These are phyloP conservation scores for Kuraishia capsulata DNA, from an alignment of 805 yeast genomes.

Conservation along the genomic window DNA sequence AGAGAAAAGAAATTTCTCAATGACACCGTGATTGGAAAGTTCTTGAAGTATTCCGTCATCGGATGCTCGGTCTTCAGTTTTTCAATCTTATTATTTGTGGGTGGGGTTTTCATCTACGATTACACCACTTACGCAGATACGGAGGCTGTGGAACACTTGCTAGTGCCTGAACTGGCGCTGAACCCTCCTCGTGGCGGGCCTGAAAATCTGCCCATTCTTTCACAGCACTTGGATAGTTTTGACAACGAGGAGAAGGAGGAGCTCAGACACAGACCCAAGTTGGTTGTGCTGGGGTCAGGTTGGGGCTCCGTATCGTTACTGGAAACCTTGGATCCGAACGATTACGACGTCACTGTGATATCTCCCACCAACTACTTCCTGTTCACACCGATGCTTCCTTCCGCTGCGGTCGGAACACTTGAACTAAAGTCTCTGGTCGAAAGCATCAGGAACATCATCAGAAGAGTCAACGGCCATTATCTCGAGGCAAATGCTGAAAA, in stretches of 20 bases:
- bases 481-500: constrained; percentile 55
- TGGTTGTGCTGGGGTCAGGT: constrained; percentile 60
- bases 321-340: constrained; percentile 39
- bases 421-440: constrained; percentile 58
- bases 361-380: constrained; percentile 64
- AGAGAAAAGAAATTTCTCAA: constrained; percentile 12
- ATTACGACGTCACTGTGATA: constrained; percentile 56
- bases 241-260: constrained; percentile 39
- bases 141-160: constrained; percentile 30
- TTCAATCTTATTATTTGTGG: constrained; percentile 28
- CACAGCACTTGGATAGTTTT: constrained; percentile 45
- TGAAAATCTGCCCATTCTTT: constrained; percentile 56
- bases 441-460: constrained; percentile 50
- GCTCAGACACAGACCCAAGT: constrained; percentile 39
- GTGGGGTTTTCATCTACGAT: constrained; percentile 54
- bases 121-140: constrained; percentile 49
- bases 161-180: constrained; percentile 43
- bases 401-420: constrained; percentile 64
- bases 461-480: constrained; percentile 47
- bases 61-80: constrained; percentile 34
- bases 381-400: constrained; percentile 62
- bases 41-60: constrained; percentile 23
- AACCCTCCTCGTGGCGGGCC: constrained; percentile 59
- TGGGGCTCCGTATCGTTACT: constrained; percentile 63
- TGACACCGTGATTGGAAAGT: constrained; percentile 20